These are phyloP conservation scores for Diutina sp. DNA, from an alignment of 1,139 yeast species.

Conservation along the genomic window DNA sequence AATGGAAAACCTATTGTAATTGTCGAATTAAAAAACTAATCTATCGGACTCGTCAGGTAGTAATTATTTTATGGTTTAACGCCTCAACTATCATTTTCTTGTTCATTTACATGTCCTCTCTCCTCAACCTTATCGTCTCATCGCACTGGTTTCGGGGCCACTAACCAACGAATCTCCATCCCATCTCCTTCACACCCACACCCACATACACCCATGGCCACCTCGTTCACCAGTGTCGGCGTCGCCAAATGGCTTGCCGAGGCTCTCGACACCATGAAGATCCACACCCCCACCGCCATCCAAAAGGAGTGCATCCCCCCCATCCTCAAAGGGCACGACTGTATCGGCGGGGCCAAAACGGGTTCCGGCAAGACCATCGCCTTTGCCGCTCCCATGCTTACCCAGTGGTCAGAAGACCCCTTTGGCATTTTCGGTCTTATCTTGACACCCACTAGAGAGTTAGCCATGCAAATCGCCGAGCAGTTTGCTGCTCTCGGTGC, in stretches of 20 bases:
- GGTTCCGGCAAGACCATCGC: conserved; percentile 98
- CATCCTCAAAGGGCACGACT: conserved; percentile 70
- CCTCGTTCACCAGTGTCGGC: conserved; percentile 51
- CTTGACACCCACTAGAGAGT: conserved; percentile 89
- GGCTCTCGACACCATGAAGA: conserved; percentile 70
- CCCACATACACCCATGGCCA: neutral
- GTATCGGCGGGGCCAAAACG: conserved; percentile 97
- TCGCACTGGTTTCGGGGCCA: neutral
- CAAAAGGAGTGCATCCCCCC: conserved; percentile 85
- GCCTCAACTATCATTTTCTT: too few species aligned
- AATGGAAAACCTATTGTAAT: too few species aligned
- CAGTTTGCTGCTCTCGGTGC: conserved; percentile 93
- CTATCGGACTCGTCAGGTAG: too few species aligned
- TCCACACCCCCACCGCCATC: conserved; percentile 71
- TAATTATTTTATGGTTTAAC: too few species aligned
- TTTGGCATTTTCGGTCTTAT: conserved; percentile 82
- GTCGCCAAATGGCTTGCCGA: conserved; percentile 81
- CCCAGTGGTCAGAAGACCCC: conserved; percentile 93
- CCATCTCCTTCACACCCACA: neutral
- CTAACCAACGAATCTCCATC: neutral
- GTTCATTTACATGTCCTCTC: neutral
- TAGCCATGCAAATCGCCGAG: conserved; percentile 94
- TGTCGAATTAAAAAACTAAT: too few species aligned
- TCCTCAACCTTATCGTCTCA: neutral
- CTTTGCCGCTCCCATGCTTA: conserved; percentile 91